Percentiles rank a stretch among this genome's conserved stretches.
These are phyloP conservation scores for Sordariomycetes sp. DNA, from an alignment of 2,329 filamentous ascomycete genomes.

Conservation along the genomic window DNA sequence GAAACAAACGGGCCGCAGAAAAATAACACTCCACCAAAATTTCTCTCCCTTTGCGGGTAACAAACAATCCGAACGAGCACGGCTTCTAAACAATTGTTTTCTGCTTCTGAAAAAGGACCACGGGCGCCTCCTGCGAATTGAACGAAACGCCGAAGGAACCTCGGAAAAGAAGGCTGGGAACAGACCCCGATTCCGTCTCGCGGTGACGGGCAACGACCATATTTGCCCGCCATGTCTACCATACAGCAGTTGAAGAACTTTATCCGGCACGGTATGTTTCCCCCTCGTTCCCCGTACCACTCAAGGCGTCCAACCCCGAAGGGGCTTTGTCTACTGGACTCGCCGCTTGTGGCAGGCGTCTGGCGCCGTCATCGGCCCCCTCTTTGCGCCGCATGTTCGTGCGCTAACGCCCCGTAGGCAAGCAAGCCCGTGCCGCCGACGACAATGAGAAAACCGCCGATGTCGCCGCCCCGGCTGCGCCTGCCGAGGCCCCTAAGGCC, in stretches of 20 bases:
- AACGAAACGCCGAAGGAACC: neutral
- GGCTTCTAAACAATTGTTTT: neutral
- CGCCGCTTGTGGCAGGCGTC: neutral
- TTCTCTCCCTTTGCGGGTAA: neutral
- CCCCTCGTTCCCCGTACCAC: neutral
- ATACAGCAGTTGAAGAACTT: conserved; percentile 98
- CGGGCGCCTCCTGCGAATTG: neutral
- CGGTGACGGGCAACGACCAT: neutral
- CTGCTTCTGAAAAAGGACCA: neutral
- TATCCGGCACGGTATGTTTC: conserved; percentile 68
- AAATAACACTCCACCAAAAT: neutral
- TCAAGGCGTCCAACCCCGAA: neutral
- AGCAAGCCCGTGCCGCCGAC: conserved; percentile 64
- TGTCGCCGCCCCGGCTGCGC: neutral
- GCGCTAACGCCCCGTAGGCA: conserved; percentile 39
- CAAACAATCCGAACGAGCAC: neutral
- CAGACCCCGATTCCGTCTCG: neutral
- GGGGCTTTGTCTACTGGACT: neutral
- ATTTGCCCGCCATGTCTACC: conserved; percentile 40
- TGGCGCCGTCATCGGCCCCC: neutral
- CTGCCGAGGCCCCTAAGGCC: neutral
- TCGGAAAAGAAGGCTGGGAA: neutral
- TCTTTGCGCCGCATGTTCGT: neutral
- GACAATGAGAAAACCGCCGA: conserved; percentile 31
- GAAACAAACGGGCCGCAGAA: neutral